Base-by-base conservation (phyloP, 2,329 filamentous ascomycete species). In the Lasiodiplodia citricola region DNA sequence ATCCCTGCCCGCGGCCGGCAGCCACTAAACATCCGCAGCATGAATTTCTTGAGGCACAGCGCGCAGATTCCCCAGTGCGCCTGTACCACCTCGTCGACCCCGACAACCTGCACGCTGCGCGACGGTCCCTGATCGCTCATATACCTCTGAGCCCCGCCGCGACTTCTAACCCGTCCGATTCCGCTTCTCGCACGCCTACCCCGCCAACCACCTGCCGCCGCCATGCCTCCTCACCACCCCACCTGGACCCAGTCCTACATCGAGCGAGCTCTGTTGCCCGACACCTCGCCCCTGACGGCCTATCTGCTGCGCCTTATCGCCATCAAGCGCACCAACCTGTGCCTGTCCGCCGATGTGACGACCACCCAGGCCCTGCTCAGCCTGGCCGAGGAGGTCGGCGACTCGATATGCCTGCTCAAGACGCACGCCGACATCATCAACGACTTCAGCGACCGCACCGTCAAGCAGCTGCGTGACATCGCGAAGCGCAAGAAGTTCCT, bases 381-480 rank as follows among this genome's bases (percentile, higher is more conserved):
- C 54, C 79, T 90, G 11, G 87, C 87, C 37, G 84, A 87, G 70
- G 83, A 88, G 44, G 82, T 89, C 18, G 87, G 88, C 69, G 87
- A 88, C 72, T 83, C 85, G 70, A 89, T 90, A 68, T 87, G 86
- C 71, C 77, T 89, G 35, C 80, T 90, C 67, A 87, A 89, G 77
- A 86, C 88, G 4, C 87, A 89, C 74, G 87, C 86, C 67, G 87
- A 90, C 77, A 87, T 87, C 65, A 85, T 90, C 72, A 83, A 85
- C 70, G 87, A 90, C 76, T 90, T 87, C 82, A 84, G 83, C 16
- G 84, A 86, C 69, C 82, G 86, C 68, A 88, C 87, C 1, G 84
- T 85, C 21, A 73, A 80, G 68, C 80, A 81, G 0, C 74, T 87
- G 71, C 77, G 81, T 60, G 84, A 85, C 47, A 80, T 86, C 54